A percentile compares a stretch with the other conserved stretches of the same genome.
phyloP scores from a whole-genome alignment of 2,329 filamentous ascomycete genomes.

The Colletotrichum graminicola region DNA sequence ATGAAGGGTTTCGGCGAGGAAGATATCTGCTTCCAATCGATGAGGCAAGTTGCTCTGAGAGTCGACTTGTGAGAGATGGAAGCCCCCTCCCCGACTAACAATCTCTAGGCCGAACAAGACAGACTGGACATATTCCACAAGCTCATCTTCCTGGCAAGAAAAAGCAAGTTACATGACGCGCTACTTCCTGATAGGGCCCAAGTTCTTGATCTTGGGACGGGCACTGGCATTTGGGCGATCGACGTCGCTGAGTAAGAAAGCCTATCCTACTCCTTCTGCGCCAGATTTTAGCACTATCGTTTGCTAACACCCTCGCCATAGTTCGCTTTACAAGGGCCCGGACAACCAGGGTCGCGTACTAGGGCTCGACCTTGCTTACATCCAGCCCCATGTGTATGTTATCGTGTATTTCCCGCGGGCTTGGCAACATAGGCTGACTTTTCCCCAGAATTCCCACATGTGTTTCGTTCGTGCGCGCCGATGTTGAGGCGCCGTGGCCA shows the following conservation, averaged over 20 bases:
- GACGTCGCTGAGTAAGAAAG: constrained; percentile 80
- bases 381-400: constrained; percentile 60
- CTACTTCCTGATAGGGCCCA: constrained; percentile 47
- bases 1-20: constrained; percentile 75
- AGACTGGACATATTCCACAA: constrained; percentile 87
- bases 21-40: constrained; percentile 85
- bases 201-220: constrained; percentile 80
- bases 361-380: constrained; percentile 55
- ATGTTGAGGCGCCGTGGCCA: constrained; percentile 82
- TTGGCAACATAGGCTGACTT: constrained; percentile 32
- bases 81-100: constrained; percentile 12
- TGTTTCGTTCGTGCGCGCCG: constrained; percentile 76
- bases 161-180: constrained; percentile 50
- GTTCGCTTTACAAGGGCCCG: constrained; percentile 30
- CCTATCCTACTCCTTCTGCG: neutral
- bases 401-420: neutral
- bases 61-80: neutral
- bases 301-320: constrained; percentile 22
- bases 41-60: constrained; percentile 64
- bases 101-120: constrained; percentile 74
- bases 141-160: constrained; percentile 75
- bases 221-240: constrained; percentile 92
- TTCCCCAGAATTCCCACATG: constrained; percentile 75
- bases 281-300: constrained; percentile 53
- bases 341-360: constrained; percentile 49